phyloP scores from a whole-genome alignment of 1,139 yeast species.

The Kodamaea alishanica region DNA sequence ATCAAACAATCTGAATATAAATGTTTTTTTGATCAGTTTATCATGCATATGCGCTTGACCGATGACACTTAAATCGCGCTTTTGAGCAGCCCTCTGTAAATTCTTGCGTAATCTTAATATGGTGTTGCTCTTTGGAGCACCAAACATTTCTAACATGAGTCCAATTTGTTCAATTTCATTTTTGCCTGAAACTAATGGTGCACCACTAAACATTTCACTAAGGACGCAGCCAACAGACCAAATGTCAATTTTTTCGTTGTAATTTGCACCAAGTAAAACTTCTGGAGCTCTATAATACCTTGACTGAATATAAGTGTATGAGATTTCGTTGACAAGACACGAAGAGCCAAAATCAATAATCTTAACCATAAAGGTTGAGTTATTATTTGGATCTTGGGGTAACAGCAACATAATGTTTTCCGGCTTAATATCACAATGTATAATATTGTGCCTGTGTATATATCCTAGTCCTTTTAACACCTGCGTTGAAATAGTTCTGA shows the following conservation, averaged over 20 bases:
- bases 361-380: constrained; percentile 35
- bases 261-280: constrained; percentile 74
- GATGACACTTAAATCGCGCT: constrained; percentile 5
- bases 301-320: constrained; percentile 61
- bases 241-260: constrained; percentile 46
- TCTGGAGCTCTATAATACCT: constrained; percentile 74
- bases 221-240: constrained; percentile 28
- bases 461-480: constrained; percentile 57
- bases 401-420: constrained; percentile 57
- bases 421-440: constrained; percentile 80
- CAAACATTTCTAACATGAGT: constrained; percentile 19
- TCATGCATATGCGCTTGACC: constrained; percentile 11
- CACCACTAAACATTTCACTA: constrained; percentile 20
- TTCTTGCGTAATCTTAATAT: constrained; percentile 10
- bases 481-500: constrained; percentile 51
- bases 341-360: constrained; percentile 70
- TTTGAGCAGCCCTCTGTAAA: constrained; percentile 6
- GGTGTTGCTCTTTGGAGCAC: constrained; percentile 17
- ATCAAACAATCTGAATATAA: constrained; percentile 34
- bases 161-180: constrained; percentile 24
- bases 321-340: constrained; percentile 42
- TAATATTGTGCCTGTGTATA: constrained; percentile 53
- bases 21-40: constrained; percentile 11
- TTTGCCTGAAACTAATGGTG: constrained; percentile 22
- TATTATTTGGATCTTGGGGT: constrained; percentile 20